phyloP scores from a whole-genome alignment of 495 filamentous ascomycete genomes.

The Hyaloscypha bicolor region DNA sequence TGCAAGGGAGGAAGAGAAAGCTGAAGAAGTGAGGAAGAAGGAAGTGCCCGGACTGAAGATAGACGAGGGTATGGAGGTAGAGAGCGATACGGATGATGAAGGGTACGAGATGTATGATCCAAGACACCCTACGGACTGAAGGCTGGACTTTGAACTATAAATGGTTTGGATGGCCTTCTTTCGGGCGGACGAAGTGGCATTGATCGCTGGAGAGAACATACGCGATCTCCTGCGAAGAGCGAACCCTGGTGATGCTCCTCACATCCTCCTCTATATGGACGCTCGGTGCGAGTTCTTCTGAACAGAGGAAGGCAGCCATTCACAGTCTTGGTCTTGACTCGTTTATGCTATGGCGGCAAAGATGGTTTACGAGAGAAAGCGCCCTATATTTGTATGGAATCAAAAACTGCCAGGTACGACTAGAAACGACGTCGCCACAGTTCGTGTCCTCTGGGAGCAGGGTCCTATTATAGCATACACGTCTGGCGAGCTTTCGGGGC shows the following conservation, averaged over 20 bases:
- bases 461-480: no score
- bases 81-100: conserved; percentile 62
- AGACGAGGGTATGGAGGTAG: conserved; percentile 37
- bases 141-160: not conserved
- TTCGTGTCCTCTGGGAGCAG: no score
- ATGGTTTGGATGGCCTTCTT: not conserved
- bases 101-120: conserved; percentile 60
- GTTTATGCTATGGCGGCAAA: no score
- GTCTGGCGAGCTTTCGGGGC: no score
- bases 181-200: not conserved
- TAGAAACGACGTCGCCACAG: no score
- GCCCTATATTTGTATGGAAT: no score
- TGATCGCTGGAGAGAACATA: not conserved
- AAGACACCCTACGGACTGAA: conserved; percentile 54
- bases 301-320: no score
- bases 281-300: no score
- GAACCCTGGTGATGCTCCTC: not conserved
- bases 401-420: no score
- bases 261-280: no score
- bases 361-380: no score
- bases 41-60: conserved; percentile 17
- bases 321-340: no score
- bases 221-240: not conserved
- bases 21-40: conserved; percentile 26
- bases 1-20: conserved; percentile 24